Conservation (phyloP, 805 yeast species). For the Jamesozyma piceae region DNA sequence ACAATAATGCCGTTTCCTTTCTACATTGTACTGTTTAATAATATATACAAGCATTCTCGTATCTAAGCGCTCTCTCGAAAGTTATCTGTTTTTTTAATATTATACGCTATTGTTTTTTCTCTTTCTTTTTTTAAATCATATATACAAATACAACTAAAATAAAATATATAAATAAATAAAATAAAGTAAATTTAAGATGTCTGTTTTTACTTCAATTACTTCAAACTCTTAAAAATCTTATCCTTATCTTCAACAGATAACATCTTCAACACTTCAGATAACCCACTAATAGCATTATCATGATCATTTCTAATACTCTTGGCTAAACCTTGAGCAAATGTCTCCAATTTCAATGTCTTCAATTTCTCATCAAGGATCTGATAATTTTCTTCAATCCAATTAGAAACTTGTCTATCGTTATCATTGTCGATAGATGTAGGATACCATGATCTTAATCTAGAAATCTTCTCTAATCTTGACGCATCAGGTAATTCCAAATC, state of each 20-base stretch:
- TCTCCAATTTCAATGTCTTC: conserved; percentile 56
- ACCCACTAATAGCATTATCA: conserved; percentile 44
- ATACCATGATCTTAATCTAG: conserved; percentile 83
- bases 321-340: conserved; percentile 55
- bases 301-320: conserved; percentile 48
- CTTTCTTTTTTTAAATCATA: no score
- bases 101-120: no score
- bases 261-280: conserved; percentile 45
- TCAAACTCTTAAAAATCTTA: conserved; percentile 31
- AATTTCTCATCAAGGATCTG: conserved; percentile 49
- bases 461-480: conserved; percentile 69
- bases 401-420: conserved; percentile 69
- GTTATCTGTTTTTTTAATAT: no score
- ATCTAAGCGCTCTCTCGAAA: no score
- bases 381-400: conserved; percentile 78
- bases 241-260: conserved; percentile 47
- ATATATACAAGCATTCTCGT: no score
- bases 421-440: conserved; percentile 59
- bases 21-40: no score
- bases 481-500: conserved; percentile 51
- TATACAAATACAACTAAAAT: no score
- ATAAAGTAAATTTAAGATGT: no score
- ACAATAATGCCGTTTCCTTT: no score
- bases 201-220: no score
- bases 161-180: no score